Evolutionary conservation across 148 eudicot genomes (phyloP).

Genomic region (Rhododendron kiyosumense): DNA sequence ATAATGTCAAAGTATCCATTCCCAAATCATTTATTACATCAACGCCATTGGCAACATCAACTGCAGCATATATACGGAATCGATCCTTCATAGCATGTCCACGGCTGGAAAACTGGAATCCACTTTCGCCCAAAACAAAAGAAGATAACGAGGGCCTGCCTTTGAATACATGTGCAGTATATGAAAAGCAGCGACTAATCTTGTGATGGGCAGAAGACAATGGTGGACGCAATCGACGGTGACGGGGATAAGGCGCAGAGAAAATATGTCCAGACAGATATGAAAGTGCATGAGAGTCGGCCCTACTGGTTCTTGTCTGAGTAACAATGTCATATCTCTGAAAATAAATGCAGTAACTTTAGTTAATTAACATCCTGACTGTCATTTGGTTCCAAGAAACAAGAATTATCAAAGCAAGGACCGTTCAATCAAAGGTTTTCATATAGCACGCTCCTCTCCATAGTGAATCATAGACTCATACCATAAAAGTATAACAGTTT

Average conservation of each 20-base stretch:
- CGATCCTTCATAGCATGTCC: constrained; percentile 22
- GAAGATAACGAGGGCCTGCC: constrained; percentile 22
- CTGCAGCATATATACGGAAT: constrained; percentile 43
- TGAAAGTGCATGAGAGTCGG: constrained; percentile 16
- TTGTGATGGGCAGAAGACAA: constrained; percentile 23
- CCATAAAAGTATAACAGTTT: background rate
- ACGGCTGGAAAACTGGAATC: constrained; percentile 21
- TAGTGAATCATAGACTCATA: background rate
- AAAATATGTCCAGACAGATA: constrained; percentile 25
- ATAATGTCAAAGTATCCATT: constrained; percentile 90
- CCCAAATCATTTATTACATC: constrained; percentile 97
- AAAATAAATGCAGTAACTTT: constrained; percentile 12
- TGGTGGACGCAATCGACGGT: constrained; percentile 20
- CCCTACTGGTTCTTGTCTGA: constrained; percentile 27
- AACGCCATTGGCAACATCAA: constrained; percentile 73
- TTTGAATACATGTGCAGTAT: constrained; percentile 17
- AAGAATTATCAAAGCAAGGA: background rate
- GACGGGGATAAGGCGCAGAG: constrained; percentile 20
- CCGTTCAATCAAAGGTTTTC: background rate
- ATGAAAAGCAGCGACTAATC: constrained; percentile 21
- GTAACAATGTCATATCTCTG: constrained; percentile 47
- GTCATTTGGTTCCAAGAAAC: background rate
- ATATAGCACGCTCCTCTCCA: background rate
- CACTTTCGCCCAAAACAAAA: constrained; percentile 30
- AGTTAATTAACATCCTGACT: background rate